These are phyloP conservation scores for Chlorophyllum brunneum DNA, from an alignment of 768 basidiomycete species.

Conservation along the genomic window DNA sequence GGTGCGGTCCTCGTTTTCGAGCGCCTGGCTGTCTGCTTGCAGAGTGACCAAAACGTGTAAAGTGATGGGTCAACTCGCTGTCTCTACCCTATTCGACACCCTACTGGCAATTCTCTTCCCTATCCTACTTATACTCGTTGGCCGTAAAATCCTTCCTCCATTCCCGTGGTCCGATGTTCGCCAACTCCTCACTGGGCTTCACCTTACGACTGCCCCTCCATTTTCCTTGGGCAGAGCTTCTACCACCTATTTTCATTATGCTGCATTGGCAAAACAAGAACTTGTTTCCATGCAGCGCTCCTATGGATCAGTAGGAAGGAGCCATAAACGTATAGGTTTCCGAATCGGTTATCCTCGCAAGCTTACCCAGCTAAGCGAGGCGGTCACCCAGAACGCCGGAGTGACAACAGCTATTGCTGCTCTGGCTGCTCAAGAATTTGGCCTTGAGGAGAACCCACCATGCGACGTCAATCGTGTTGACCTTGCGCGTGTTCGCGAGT, in stretches of 20 bases:
- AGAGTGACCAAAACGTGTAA: no score
- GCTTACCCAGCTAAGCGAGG: slow-evolving; percentile 38
- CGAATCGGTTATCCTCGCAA: slow-evolving; percentile 53
- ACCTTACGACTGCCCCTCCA: slow-evolving; percentile 16
- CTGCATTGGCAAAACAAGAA: slow-evolving; percentile 36
- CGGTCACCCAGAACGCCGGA: slow-evolving; percentile 34
- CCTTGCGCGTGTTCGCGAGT: slow-evolving; percentile 49
- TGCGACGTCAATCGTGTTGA: slow-evolving; percentile 27
- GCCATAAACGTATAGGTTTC: slow-evolving; percentile 45
- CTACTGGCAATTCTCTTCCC: slow-evolving; percentile 37
- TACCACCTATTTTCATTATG: slow-evolving; percentile 41
- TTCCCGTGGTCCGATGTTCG: slow-evolving; percentile 25
- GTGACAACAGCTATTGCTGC: slow-evolving; percentile 38
- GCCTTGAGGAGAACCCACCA: slow-evolving; percentile 15
- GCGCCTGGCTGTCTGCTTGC: no score
- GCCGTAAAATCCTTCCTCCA: slow-evolving; percentile 21
- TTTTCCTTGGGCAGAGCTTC: slow-evolving; percentile 46
- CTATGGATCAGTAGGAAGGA: slow-evolving; percentile 39
- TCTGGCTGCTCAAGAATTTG: slow-evolving; percentile 23
- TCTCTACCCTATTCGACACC: slow-evolving; percentile 26
- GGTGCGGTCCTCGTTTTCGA: no score
- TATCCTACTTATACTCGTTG: slow-evolving; percentile 29
- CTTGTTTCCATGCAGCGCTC: slow-evolving; percentile 36
- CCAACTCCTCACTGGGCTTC: slow-evolving; percentile 22
- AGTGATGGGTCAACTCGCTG: not conserved